These are phyloP conservation scores for Arthrinium phaeospermum DNA, from an alignment of 2,329 filamentous ascomycete genomes.

Conservation along the genomic window DNA sequence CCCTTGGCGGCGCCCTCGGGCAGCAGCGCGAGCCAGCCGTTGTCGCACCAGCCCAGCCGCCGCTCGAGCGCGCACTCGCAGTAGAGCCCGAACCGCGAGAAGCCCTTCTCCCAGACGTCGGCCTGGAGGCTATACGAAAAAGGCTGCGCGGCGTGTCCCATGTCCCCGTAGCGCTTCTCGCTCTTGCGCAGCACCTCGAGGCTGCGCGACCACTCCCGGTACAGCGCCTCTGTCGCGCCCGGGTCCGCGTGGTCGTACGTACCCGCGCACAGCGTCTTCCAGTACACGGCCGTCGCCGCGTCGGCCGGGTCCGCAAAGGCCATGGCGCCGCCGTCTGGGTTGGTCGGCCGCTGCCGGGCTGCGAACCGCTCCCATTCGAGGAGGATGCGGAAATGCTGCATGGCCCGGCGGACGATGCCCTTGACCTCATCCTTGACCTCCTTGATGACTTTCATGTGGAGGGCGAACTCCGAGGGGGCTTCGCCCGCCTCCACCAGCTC, in stretches of 20 bases:
- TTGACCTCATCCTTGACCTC: not conserved
- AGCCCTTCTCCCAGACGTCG: not conserved
- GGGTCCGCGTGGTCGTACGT: not conserved
- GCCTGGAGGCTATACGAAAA: not conserved
- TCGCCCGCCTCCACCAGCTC: not conserved
- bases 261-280: slow-evolving; percentile 19
- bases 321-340: not conserved
- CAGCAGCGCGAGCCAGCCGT: slow-evolving; percentile 19
- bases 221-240: not conserved
- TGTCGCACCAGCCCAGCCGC: slow-evolving; percentile 17
- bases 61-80: slow-evolving; percentile 19
- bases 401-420: not conserved
- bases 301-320: not conserved
- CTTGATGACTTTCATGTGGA: not conserved
- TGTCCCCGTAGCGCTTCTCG: not conserved
- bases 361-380: slow-evolving; percentile 9
- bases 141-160: not conserved
- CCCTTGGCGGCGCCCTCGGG: slow-evolving; percentile 11
- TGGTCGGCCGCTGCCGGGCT: not conserved
- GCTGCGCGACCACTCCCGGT: not conserved
- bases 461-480: not conserved
- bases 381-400: not conserved
- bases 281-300: not conserved
- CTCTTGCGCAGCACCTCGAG: slow-evolving; percentile 2
- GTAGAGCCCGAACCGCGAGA: slow-evolving; percentile 15